A percentile compares a stretch with the other conserved stretches of the same genome.
Evolutionary conservation across 805 yeast genomes (phyloP).

Genomic region (Metschnikowia noctiluminum): DNA sequence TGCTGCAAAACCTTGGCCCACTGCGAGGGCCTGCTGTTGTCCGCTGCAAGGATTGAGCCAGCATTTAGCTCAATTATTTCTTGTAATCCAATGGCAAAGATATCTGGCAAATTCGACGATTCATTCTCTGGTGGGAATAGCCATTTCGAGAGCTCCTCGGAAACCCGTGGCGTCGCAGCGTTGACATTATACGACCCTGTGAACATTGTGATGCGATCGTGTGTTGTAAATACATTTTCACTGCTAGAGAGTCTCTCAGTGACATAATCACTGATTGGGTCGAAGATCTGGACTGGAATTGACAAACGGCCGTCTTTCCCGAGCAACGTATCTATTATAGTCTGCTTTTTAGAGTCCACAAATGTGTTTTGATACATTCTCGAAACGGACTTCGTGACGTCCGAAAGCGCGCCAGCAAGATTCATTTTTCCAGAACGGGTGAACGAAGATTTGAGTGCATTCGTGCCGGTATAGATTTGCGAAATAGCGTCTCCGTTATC

Average conservation of each 20-base stretch:
- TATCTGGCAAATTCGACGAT: conserved; percentile 54
- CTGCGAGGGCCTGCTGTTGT: conserved; percentile 66
- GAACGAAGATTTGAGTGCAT: conserved; percentile 83
- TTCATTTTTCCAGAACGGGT: conserved; percentile 96
- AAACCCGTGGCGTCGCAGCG: conserved; percentile 51
- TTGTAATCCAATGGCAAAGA: conserved; percentile 88
- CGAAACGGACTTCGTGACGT: conserved; percentile 92
- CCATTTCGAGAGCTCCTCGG: conserved; percentile 70
- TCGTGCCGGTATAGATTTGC: conserved; percentile 70
- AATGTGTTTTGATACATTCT: conserved; percentile 95
- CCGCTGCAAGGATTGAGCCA: conserved; percentile 83
- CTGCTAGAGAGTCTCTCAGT: conserved; percentile 52
- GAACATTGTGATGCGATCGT: conserved; percentile 58
- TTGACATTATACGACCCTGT: conserved; percentile 88
- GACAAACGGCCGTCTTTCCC: conserved; percentile 75
- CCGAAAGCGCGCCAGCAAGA: conserved; percentile 94
- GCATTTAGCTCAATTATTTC: conserved; percentile 93
- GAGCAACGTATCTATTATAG: conserved; percentile 79
- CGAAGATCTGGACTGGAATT: conserved; percentile 67
- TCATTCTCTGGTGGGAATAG: conserved; percentile 64
- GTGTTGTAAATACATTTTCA: conserved; percentile 55
- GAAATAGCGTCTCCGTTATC: conserved; percentile 66
- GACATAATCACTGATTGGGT: conserved; percentile 87
- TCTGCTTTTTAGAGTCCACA: conserved; percentile 86
- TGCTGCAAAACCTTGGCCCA: conserved; percentile 73